Conservation (phyloP, 2,329 filamentous ascomycete genomes). For the Ramularia endophylla region DNA sequence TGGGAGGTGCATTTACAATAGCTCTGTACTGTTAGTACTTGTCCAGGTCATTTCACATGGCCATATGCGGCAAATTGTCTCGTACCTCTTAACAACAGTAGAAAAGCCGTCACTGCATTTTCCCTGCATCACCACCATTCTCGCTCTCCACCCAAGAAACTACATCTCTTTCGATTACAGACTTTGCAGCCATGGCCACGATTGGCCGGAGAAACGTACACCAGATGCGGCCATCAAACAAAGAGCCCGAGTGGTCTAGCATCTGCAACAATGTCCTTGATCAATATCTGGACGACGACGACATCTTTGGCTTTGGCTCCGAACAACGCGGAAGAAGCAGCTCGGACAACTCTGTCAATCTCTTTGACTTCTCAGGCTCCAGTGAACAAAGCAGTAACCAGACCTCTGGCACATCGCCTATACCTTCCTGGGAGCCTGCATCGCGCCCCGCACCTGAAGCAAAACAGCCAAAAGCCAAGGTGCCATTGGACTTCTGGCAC, state of each 20-base stretch:
- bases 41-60: slow-evolving; percentile 9
- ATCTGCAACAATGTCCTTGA: slow-evolving; percentile 58
- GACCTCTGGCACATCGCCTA: slow-evolving; percentile 40
- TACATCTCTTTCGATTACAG: slow-evolving; percentile 1
- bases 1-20: slow-evolving; percentile 18
- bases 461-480: slow-evolving; percentile 33
- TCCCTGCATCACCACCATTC: background rate
- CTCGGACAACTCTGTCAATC: slow-evolving; percentile 45
- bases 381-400: slow-evolving; percentile 43
- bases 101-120: background rate
- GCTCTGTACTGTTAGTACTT: slow-evolving; percentile 16
- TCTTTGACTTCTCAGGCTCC: slow-evolving; percentile 44
- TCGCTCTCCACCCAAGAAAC: background rate
- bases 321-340: slow-evolving; percentile 44
- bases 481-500: slow-evolving; percentile 48
- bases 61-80: slow-evolving; percentile 10
- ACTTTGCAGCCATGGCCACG: slow-evolving; percentile 16
- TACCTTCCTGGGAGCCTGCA: slow-evolving; percentile 40
- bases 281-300: slow-evolving; percentile 54
- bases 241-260: slow-evolving; percentile 50
- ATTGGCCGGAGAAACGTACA: slow-evolving; percentile 14
- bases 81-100: slow-evolving; percentile 5
- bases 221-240: slow-evolving; percentile 45
- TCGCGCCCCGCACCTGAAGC: slow-evolving; percentile 17
- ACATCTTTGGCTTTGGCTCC: slow-evolving; percentile 45